Evolutionary conservation across 208 protist genomes (phyloP).

Genomic region (Acanthamoeba healyi): DNA sequence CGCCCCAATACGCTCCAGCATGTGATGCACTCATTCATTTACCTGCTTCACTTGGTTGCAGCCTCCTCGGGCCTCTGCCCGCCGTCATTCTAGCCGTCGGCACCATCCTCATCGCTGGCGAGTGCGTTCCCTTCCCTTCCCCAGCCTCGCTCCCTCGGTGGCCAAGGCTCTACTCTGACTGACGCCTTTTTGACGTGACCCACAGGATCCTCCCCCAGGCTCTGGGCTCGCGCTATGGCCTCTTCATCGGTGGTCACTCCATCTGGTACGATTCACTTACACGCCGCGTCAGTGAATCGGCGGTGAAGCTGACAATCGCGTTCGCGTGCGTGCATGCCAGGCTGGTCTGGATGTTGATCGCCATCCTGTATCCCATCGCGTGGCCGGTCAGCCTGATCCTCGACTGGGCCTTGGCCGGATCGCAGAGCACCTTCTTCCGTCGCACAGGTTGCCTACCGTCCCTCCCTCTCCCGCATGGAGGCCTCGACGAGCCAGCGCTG

Average conservation of each 20-base stretch:
- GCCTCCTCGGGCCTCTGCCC: too few relatives aligned
- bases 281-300: too few relatives aligned
- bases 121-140: too few relatives aligned
- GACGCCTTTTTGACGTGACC: background rate
- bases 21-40: background rate
- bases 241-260: slow-evolving; percentile 85
- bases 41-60: too few relatives aligned
- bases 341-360: slow-evolving; percentile 87
- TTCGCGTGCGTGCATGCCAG: slow-evolving; percentile 5
- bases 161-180: too few relatives aligned
- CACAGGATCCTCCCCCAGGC: slow-evolving; percentile 88
- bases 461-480: background rate
- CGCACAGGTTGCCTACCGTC: background rate
- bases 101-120: too few relatives aligned
- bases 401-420: slow-evolving; percentile 82
- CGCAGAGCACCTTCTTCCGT: slow-evolving; percentile 77
- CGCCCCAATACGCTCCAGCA: too few relatives aligned
- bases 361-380: slow-evolving; percentile 79
- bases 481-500: too few relatives aligned
- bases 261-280: slow-evolving; percentile 56
- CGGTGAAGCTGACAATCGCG: too few relatives aligned
- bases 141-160: too few relatives aligned
- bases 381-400: slow-evolving; percentile 85
- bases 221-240: slow-evolving; percentile 86
- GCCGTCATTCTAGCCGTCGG: too few relatives aligned